These are phyloP conservation scores for Pyronema omphalodes DNA, from an alignment of 495 filamentous ascomycete species.

Conservation along the genomic window DNA sequence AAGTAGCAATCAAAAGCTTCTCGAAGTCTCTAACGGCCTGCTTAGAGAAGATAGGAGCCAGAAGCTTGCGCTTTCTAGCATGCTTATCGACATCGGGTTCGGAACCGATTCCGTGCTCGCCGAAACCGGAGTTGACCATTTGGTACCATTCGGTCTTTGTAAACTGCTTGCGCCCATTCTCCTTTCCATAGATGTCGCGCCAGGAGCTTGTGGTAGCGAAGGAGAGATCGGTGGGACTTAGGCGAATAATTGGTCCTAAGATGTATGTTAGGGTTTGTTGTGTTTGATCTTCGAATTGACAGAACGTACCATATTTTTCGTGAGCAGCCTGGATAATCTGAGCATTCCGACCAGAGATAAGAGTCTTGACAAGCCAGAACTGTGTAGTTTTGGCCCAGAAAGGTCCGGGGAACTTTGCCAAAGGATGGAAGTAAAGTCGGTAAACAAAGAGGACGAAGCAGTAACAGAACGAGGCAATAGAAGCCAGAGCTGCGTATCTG, in stretches of 20 bases:
- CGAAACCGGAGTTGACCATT: conserved; percentile 17
- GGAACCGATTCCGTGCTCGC: conserved; percentile 10
- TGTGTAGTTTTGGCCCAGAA: background rate
- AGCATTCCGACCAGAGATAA: conserved; percentile 7
- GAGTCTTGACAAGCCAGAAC: conserved; percentile 5
- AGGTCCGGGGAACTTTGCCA: conserved; percentile 28
- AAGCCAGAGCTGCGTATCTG: background rate
- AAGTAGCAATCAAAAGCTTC: conserved; percentile 28
- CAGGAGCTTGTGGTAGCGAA: conserved; percentile 37
- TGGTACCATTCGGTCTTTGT: conserved; percentile 22
- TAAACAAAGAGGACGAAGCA: conserved; percentile 23
- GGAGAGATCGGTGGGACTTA: conserved; percentile 37
- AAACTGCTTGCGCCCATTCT: conserved; percentile 28
- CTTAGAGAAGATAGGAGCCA: conserved; percentile 35
- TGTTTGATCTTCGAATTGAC: background rate
- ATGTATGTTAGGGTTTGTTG: background rate
- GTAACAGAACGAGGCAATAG: background rate
- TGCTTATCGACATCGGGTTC: conserved; percentile 21
- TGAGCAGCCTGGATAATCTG: conserved; percentile 10
- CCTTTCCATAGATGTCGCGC: conserved; percentile 31
- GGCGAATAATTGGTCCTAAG: conserved; percentile 33
- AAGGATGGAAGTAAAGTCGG: conserved; percentile 29
- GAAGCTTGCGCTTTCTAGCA: conserved; percentile 24
- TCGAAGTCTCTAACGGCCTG: conserved; percentile 33
- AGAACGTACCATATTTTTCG: conserved; percentile 16